Base-by-base conservation (phyloP, 2,329 filamentous ascomycete species). In the Colletotrichum orbiculare region DNA sequence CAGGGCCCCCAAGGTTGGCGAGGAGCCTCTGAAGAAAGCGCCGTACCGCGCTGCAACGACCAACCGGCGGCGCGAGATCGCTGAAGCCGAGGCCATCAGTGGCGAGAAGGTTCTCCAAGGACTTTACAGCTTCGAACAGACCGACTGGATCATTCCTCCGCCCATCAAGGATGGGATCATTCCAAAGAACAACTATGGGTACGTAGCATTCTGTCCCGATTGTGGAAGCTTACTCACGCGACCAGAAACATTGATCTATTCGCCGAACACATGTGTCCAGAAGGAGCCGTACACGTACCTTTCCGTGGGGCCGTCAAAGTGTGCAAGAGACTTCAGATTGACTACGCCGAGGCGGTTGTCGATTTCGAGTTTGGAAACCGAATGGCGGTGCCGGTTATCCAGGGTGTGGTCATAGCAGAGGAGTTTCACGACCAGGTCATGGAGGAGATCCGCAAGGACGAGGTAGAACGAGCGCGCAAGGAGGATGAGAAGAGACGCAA, bases 361-460 rank as follows among this genome's bases (percentile, higher is more conserved):
- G 96, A 93, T 2, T 99, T 99, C 74, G 96, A 99, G 74, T 99
- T 98, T 75, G 95, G 95, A 0, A 91, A 96, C 71, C 91, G 96
- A 66, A 94, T 96, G 85, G 96, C 96, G 6, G 93, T 98, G 1
- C 96, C 96, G 0, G 89, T 97, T 1, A 91, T 98, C 35, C 91
- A 92, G 58, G 96, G 95, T 1, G 93, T 97, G 0, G 94, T 99
- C 0, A 87, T 97, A 2, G 93, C 95, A 0, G 86, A 89, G 67
- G 94, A 97, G 76, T 85, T 97, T 69, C 87, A 92, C 66, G 87
- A 89, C 13, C 75, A 86, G 39, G 85, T 97, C 1, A 88, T 92
- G 74, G 91, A 93, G 72, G 91, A 94, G 67, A 91, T 96, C 81
- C 86, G 88, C 43, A 90, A 89, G 60, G 91, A 96, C 67, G 91